Evolutionary conservation across 129 eudicot genomes (phyloP).

Genomic region (Centella asiatica): DNA sequence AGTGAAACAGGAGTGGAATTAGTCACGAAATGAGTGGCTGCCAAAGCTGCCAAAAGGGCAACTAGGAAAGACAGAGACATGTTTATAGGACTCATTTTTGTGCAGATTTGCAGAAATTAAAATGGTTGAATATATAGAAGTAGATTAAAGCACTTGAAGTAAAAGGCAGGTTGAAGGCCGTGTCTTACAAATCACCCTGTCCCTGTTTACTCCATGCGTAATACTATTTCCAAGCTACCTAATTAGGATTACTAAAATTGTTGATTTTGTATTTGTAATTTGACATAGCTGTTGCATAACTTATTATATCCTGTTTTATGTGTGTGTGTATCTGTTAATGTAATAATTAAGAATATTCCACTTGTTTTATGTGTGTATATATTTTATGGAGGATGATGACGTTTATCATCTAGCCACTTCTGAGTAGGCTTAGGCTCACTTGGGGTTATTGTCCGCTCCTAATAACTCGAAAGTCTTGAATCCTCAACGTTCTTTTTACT

Average conservation of each 20-base stretch:
- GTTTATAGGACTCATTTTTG: conserved; percentile 30
- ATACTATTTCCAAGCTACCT: conserved; percentile 25
- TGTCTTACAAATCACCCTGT: conserved; percentile 87
- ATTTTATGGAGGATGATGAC: too few relatives aligned
- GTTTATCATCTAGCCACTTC: too few relatives aligned
- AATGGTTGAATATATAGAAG: not conserved
- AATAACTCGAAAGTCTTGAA: too few relatives aligned
- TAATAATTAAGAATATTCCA: too few relatives aligned
- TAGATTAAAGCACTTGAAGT: conserved; percentile 62
- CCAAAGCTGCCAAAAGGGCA: conserved; percentile 37
- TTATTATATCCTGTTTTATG: too few relatives aligned
- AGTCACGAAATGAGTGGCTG: conserved; percentile 31
- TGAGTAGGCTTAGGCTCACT: too few relatives aligned
- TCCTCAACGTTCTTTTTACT: too few relatives aligned
- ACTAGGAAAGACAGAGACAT: conserved; percentile 24
- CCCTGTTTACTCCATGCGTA: conserved; percentile 19
- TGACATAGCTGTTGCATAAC: too few relatives aligned
- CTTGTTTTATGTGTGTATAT: too few relatives aligned
- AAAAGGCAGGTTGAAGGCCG: conserved; percentile 45
- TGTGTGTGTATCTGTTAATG: too few relatives aligned
- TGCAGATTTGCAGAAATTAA: not conserved
- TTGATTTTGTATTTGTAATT: not conserved
- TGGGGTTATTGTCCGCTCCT: too few relatives aligned
- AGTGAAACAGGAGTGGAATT: conserved; percentile 9
- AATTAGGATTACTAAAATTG: not conserved